These are phyloP conservation scores for Dothistroma septosporum DNA, from an alignment of 2,329 filamentous ascomycete species.

Conservation along the genomic window DNA sequence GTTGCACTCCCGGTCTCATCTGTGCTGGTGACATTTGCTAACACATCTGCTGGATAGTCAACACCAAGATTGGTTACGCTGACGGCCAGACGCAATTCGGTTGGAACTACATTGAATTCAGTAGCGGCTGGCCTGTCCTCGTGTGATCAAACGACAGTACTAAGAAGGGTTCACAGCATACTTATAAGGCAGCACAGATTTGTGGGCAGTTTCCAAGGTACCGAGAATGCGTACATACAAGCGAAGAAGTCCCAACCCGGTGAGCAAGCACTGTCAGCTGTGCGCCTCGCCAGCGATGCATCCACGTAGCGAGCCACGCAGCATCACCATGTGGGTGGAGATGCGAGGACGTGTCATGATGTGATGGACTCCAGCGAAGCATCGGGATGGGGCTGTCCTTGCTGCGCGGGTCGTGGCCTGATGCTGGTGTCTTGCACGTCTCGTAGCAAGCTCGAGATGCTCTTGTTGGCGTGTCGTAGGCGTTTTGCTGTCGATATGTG, in stretches of 20 bases:
- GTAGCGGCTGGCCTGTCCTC: conserved; percentile 46
- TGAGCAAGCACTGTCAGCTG: too few species aligned
- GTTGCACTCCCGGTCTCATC: neutral
- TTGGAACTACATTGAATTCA: conserved; percentile 50
- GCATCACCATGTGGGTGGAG: neutral
- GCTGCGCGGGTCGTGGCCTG: neutral
- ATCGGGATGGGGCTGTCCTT: neutral
- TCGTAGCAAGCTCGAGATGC: neutral
- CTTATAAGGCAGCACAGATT: neutral
- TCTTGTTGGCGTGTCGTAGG: conserved; percentile 1
- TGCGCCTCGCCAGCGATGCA: neutral
- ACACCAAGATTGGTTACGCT: conserved; percentile 44
- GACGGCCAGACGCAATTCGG: conserved; percentile 48
- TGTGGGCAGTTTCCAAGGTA: neutral
- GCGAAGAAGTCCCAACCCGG: neutral
- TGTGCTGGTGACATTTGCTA: neutral
- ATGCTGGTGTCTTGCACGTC: neutral
- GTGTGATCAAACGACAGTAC: neutral
- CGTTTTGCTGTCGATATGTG: neutral
- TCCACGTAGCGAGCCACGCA: neutral
- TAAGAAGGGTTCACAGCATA: neutral
- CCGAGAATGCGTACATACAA: neutral
- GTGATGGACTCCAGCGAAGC: neutral
- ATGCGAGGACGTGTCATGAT: neutral
- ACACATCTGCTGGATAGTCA: conserved; percentile 29